A percentile compares a stretch with the other conserved stretches of the same genome.
These are phyloP conservation scores for Xylaria acuta DNA, from an alignment of 495 filamentous ascomycete species.

Conservation along the genomic window DNA sequence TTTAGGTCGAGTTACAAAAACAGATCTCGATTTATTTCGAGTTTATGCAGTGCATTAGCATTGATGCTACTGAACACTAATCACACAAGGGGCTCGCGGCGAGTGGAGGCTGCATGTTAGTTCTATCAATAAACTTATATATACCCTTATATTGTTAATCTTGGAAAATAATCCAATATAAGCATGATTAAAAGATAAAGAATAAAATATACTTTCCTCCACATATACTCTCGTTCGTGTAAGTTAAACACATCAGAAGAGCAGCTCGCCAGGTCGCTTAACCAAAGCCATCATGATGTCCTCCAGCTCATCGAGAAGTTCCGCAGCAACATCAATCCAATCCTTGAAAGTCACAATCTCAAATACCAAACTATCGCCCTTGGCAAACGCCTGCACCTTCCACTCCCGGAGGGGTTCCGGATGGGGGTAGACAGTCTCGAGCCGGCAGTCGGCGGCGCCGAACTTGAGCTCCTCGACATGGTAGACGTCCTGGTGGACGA, in stretches of 20 bases:
- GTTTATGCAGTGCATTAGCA: neutral
- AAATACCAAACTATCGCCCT: slow-evolving; percentile 46
- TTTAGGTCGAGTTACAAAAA: neutral
- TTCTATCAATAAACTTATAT: neutral
- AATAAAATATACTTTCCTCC: neutral
- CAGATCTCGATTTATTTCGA: neutral
- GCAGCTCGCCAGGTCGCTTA: slow-evolving; percentile 31
- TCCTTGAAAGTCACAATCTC: slow-evolving; percentile 53
- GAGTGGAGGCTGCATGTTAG: neutral
- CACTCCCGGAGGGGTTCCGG: slow-evolving; percentile 53
- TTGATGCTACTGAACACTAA: neutral
- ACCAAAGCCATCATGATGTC: slow-evolving; percentile 39
- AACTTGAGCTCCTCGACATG: slow-evolving; percentile 50
- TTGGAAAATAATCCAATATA: neutral
- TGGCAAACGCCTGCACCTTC: slow-evolving; percentile 53
- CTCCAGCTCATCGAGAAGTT: slow-evolving; percentile 45
- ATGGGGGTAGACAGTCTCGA: slow-evolving; percentile 53
- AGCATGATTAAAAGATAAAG: neutral
- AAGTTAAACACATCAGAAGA: slow-evolving; percentile 22
- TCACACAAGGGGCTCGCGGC: too few relatives aligned
- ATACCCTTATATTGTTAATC: neutral
- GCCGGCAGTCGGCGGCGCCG: slow-evolving; percentile 34
- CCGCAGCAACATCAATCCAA: slow-evolving; percentile 46
- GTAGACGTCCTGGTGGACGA: slow-evolving; percentile 56
- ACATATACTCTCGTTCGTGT: neutral